A percentile compares a stretch with the other conserved stretches of the same genome.
Conservation (phyloP, 169 alveolate genomes). For the Plasmodium cynomolgi region DNA sequence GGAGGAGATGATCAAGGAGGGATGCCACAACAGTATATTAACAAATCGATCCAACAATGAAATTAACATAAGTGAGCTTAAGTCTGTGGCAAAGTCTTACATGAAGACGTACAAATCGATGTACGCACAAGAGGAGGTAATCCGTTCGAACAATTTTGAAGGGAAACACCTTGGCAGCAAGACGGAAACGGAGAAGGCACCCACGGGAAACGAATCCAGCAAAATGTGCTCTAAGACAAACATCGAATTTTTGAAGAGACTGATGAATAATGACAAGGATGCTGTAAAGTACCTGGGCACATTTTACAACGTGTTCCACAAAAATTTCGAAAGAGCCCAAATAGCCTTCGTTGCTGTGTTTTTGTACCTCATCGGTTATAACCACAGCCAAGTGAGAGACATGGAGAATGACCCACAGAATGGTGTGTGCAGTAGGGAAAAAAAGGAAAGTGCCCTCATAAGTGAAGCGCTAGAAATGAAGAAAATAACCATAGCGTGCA, state of each 20-base stretch:
- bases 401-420: neutral
- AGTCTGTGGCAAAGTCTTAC: conserved; percentile 3
- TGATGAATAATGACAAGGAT: conserved; percentile 55
- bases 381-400: neutral
- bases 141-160: neutral
- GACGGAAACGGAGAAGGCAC: neutral
- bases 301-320: conserved; percentile 59
- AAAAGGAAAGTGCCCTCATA: neutral
- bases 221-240: neutral
- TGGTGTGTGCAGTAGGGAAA: neutral
- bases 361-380: conserved; percentile 67
- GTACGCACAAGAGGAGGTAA: neutral
- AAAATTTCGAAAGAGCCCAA: conserved; percentile 74
- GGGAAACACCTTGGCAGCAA: neutral
- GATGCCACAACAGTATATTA: neutral
- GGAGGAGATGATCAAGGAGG: neutral
- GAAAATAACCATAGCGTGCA: conserved; percentile 68
- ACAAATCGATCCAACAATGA: conserved; percentile 18
- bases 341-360: conserved; percentile 70
- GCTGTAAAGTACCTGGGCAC: conserved; percentile 51
- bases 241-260: conserved; percentile 47
- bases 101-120: conserved; percentile 11
- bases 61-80: conserved; percentile 2
- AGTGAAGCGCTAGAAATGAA: conserved; percentile 44
- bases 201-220: neutral